Conservation (phyloP, 352 stramenopile genomes). For the Pythium brachiatum region DNA sequence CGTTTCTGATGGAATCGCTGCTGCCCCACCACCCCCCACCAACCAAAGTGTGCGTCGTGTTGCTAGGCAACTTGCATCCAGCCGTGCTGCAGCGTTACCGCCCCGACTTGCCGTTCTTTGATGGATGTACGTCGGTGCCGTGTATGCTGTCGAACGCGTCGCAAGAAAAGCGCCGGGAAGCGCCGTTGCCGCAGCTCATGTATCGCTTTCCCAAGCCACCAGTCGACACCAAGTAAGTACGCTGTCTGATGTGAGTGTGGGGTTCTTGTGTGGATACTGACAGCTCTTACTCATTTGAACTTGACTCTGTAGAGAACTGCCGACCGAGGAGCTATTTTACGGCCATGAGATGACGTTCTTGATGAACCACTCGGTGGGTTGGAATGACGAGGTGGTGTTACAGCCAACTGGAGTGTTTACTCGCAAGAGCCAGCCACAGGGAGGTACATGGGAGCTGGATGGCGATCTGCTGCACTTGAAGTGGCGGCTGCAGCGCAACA, state of each 20-base stretch:
- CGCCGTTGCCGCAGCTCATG: slow-evolving; percentile 57
- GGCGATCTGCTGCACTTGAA: slow-evolving; percentile 81
- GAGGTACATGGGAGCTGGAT: slow-evolving; percentile 75
- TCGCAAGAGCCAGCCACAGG: slow-evolving; percentile 60
- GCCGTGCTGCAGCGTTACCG: slow-evolving; percentile 67
- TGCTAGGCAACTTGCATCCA: slow-evolving; percentile 68
- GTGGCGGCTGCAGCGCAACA: slow-evolving; percentile 45
- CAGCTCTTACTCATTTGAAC: neutral
- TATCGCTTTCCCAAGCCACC: slow-evolving; percentile 67
- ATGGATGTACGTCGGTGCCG: slow-evolving; percentile 66
- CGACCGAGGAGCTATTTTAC: slow-evolving; percentile 67
- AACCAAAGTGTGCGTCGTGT: slow-evolving; percentile 70
- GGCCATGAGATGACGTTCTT: slow-evolving; percentile 80
- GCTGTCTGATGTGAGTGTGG: neutral
- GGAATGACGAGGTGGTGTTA: slow-evolving; percentile 74
- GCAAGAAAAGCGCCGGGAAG: slow-evolving; percentile 51
- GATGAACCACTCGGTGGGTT: slow-evolving; percentile 71
- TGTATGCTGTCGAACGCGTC: slow-evolving; percentile 61
- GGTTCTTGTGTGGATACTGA: neutral
- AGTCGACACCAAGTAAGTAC: slow-evolving; percentile 57
- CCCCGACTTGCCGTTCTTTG: slow-evolving; percentile 69
- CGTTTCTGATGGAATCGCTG: slow-evolving; percentile 55
- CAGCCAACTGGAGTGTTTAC: slow-evolving; percentile 54
- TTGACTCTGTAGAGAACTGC: slow-evolving; percentile 39
- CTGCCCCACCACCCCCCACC: slow-evolving; percentile 40